Evolutionary conservation across 73 alveolate genomes (phyloP), one percentile per base, ranked within the genome.

Genomic region (Paraurostyla sp.): DNA sequence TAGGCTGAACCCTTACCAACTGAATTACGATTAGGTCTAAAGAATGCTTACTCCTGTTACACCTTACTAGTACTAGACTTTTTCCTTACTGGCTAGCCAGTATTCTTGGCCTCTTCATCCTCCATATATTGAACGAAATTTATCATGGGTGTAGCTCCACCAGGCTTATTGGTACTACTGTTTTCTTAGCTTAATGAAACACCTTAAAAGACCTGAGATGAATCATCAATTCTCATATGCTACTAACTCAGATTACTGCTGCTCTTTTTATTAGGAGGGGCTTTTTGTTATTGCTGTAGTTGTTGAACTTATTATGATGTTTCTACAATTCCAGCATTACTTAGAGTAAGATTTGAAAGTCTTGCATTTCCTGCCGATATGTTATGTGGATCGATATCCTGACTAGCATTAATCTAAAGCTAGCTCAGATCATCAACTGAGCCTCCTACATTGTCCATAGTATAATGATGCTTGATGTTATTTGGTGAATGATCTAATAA

Each of bases 351-450:
- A n/a, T n/a, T n/a, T n/a, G n/a, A n/a, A n/a, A n/a, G n/a, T n/a
- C n/a, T n/a, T n/a, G n/a, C n/a, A n/a, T 13, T 40, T 2, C 41
- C 35, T 11, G 41, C 7, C 13, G 82, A 65, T 3, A 11, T 32
- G 25, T 65, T 65, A 40, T 65, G 58, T 32, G 82, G 82, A 15
- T 65, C 82, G 25, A 65, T 65, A 40, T 65, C 82, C 46, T 65
- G 23, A 65, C 43, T 11, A 6, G 60, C 82, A 38, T 65, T 65
- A 38, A 65, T 65, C 58, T 65, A 40, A 56, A 65, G 35, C n/a
- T 35, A 38, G 58, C 60, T 38, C 60, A 65, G 32, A 38, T 65
- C 82, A 65, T 65, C 41, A 40, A 38, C 82, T n/a, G n/a, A n/a
- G n/a, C n/a, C n/a, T n/a, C n/a, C n/a, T n/a, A n/a, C n/a, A 25